Percentiles rank a stretch among this genome's conserved stretches.
These are phyloP conservation scores for Zopfia rhizophila DNA, from an alignment of 2,329 filamentous ascomycete genomes.

Conservation along the genomic window DNA sequence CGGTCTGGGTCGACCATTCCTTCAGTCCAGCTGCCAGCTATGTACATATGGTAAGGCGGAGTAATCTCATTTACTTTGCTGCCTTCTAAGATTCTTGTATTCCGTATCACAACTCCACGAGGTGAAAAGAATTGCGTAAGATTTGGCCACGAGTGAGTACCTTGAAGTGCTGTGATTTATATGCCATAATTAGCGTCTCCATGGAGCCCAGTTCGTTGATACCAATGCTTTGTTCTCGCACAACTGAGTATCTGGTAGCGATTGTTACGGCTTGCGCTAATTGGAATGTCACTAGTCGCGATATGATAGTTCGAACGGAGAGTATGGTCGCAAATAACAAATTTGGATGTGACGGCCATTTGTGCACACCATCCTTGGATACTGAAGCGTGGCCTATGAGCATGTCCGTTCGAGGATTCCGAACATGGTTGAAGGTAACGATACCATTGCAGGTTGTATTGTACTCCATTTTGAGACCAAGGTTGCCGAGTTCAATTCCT, in stretches of 20 bases:
- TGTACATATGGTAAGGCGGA: conserved; percentile 60
- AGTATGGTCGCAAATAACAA: conserved; percentile 61
- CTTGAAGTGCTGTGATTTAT: conserved; percentile 30
- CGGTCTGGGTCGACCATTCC: conserved; percentile 60
- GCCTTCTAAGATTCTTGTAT: conserved; percentile 5
- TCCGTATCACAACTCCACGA: conserved; percentile 14
- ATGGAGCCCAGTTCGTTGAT: conserved; percentile 4
- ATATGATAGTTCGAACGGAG: conserved; percentile 55
- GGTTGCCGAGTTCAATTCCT: conserved; percentile 61
- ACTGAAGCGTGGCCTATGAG: conserved; percentile 60
- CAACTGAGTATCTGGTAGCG: conserved; percentile 59
- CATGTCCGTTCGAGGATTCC: conserved; percentile 59
- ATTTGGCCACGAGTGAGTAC: conserved; percentile 27
- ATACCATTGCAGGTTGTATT: conserved; percentile 62
- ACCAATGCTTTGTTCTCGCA: conserved; percentile 53
- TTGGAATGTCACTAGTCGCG: conserved; percentile 58
- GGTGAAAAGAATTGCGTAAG: conserved; percentile 30
- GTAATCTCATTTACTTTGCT: conserved; percentile 51
- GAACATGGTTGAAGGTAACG: conserved; percentile 59
- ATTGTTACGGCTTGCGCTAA: conserved; percentile 63
- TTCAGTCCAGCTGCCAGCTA: conserved; percentile 62
- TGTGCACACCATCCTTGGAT: conserved; percentile 55
- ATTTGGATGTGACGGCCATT: conserved; percentile 53
- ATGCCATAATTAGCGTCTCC: conserved; percentile 23
- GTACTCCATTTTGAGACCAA: conserved; percentile 62